Conservation (phyloP, 2,329 filamentous ascomycete genomes). For the Alternaria conjuncta region DNA sequence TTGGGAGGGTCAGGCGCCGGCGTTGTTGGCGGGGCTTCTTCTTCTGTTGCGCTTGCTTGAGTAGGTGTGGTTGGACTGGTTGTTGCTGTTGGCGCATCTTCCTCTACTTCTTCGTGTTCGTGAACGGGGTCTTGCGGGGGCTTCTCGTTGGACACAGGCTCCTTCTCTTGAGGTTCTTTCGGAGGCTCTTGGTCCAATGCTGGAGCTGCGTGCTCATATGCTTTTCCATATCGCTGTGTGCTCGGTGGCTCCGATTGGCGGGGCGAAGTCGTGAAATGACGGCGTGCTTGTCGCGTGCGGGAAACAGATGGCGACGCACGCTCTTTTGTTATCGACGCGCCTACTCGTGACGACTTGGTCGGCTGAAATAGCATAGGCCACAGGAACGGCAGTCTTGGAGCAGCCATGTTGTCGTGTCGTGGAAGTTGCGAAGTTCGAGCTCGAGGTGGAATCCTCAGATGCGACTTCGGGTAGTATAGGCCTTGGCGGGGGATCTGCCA, state of each 20-base stretch:
- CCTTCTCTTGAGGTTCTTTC: conserved; percentile 10
- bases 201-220: conserved; percentile 54
- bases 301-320: conserved; percentile 14
- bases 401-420: conserved; percentile 45
- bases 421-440: not conserved
- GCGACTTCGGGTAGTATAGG: conserved; percentile 14
- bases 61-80: conserved; percentile 20
- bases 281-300: conserved; percentile 21
- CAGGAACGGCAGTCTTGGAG: conserved; percentile 55
- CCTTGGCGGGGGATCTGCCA: conserved; percentile 19
- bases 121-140: conserved; percentile 13
- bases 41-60: conserved; percentile 18
- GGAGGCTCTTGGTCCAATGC: conserved; percentile 26
- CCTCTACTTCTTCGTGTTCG: conserved; percentile 35
- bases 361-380: conserved; percentile 55
- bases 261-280: conserved; percentile 39
- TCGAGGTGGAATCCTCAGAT: conserved; percentile 8
- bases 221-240: conserved; percentile 56
- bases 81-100: conserved; percentile 25
- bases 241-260: conserved; percentile 37
- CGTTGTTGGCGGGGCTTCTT: conserved; percentile 10
- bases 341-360: conserved; percentile 25
- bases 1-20: conserved; percentile 31
- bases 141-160: conserved; percentile 7
- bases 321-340: conserved; percentile 16